These are phyloP conservation scores for Prunus mongolica DNA, from an alignment of 306 rosid species.

Conservation along the genomic window DNA sequence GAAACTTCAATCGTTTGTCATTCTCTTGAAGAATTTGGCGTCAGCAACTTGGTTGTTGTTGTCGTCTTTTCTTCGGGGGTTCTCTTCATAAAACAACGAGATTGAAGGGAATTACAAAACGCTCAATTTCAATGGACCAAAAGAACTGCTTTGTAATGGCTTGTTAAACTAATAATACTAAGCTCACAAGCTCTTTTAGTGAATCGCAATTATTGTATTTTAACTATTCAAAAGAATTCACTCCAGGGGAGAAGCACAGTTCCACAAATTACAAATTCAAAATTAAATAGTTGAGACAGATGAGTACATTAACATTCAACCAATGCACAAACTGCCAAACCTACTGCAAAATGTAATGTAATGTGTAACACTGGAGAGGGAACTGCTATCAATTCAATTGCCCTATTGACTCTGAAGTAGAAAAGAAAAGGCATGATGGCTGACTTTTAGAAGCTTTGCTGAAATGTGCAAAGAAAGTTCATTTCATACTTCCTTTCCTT, in stretches of 20 bases:
- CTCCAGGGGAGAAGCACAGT: constrained; percentile 34
- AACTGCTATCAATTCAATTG: constrained; percentile 32
- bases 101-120: too few species aligned
- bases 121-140: neutral
- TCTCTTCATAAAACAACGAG: neutral
- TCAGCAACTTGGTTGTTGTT: neutral
- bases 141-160: neutral
- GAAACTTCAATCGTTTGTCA: too few species aligned
- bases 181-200: constrained; percentile 2
- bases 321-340: constrained; percentile 45
- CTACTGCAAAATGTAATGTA: constrained; percentile 31
- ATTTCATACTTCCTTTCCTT: constrained; percentile 6
- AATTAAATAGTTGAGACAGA: constrained; percentile 33
- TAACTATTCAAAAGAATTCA: constrained; percentile 12
- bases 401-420: constrained; percentile 24
- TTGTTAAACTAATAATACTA: too few species aligned
- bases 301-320: constrained; percentile 26
- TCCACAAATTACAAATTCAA: constrained; percentile 45
- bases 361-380: constrained; percentile 26
- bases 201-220: constrained; percentile 9
- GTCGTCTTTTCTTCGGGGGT: too few species aligned
- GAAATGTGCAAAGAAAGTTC: constrained; percentile 11
- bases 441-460: constrained; percentile 16
- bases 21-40: neutral
- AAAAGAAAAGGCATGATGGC: constrained; percentile 9